Base-by-base conservation (phyloP, 306 rosid genomes). In the Castanospermum australe region DNA sequence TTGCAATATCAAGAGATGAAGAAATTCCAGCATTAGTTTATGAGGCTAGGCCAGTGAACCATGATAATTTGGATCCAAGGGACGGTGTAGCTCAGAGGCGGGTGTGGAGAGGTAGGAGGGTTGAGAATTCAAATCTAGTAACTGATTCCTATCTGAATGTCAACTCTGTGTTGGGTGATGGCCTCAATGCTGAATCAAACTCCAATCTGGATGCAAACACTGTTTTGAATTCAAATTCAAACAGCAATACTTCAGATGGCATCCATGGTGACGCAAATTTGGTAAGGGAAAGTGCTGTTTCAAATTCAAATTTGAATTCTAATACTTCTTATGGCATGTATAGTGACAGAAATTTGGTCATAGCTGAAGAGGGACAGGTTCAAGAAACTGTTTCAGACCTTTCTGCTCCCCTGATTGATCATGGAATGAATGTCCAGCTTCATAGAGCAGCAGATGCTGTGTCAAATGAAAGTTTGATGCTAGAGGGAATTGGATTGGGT, bases 11-110 rank as follows among this genome's bases (percentile, higher is more conserved):
- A 2, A 88, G 99, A 79, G 99, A 94, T 60, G 99, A 94, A 74
- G 99, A 94, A 15, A 92, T 94, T 32, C 99, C 98, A 0, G 99
- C 99, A 12, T 71, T 94, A 88, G 99, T 94, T 67, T 94, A 91
- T 21, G 99, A 94, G 90, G 97, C 99, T 73, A 86, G 97, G 84
- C 99, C 99, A 0, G 97, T 94, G 55, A 74, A 38, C 75, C 12
- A 57, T 33, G 81, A 82, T 65, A 85, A 61, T 84, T 78, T 84
- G 4, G 81, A 52, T 61, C 47, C 82, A 12, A 74, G 79, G 67
- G 85, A 30, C 72, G 67, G 25, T 36, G 88, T 71, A 21, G 73
- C 71, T 55, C 91, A 65, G 84, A 87, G 96, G 63, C 84, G 98
- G 84, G 14, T 91, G 64, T 94, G 99, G 99, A 94, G 97, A 77